Evolutionary conservation across 371 early-diverging fungal genomes (phyloP).

Genomic region (Phascolomyces articulosus): DNA sequence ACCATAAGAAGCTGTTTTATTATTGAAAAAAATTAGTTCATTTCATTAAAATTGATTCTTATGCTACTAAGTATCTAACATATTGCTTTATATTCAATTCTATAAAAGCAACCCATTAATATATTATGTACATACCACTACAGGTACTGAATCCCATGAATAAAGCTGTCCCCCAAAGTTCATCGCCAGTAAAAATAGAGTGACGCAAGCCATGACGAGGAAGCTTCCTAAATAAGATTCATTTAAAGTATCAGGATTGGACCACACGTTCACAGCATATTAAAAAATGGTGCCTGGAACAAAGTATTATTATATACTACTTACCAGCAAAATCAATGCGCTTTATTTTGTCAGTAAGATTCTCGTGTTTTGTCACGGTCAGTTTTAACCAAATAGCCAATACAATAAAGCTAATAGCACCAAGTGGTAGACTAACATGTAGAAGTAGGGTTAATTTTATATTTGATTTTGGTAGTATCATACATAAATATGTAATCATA

Average conservation of each 20-base stretch:
- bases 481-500: neutral
- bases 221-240: neutral
- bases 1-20: neutral
- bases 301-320: too few species aligned
- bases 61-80: too few species aligned
- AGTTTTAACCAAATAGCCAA: neutral
- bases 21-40: neutral
- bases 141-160: neutral
- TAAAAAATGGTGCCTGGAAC: too few species aligned
- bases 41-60: too few species aligned
- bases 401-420: neutral
- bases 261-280: too few species aligned
- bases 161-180: neutral
- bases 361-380: neutral
- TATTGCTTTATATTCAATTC: too few species aligned
- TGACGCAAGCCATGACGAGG: neutral
- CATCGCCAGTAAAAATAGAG: neutral
- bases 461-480: neutral
- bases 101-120: too few species aligned
- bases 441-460: too few species aligned
- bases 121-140: neutral
- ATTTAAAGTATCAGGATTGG: too few species aligned
- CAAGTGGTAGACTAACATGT: neutral
- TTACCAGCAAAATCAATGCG: constrained; percentile 2
- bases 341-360: neutral